Base-by-base conservation (phyloP, 305 asterid species). In the Fraxinus baroniana region DNA sequence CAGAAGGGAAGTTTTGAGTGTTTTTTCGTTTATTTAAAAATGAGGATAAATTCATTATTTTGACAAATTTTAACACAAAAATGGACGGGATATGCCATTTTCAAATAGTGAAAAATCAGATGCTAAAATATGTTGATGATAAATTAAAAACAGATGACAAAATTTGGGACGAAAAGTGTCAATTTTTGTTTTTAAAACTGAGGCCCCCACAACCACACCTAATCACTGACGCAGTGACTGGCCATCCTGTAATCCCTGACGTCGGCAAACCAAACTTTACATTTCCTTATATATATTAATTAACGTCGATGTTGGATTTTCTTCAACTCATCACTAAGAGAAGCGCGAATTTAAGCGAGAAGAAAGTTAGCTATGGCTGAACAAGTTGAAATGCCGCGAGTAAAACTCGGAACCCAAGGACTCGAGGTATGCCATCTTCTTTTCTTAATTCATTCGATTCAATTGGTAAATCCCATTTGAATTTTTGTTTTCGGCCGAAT, bases 371-470 rank as follows among this genome's bases (percentile, higher is more conserved):
- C 74, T 24, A 88, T 90, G 91, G 90, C 86, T n/a, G 86, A 72
- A 20, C 12, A 68, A 82, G 77, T 77, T 74, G 83, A 82, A 26
- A 70, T 89, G 84, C 90, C 90, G 3, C 86, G 84, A 81, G 85
- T 87, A 80, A 88, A 88, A 80, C 32, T 91, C 79, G 91, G 92
- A 66, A 86, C 75, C 71, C 71, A 60, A 60, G 71, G 71, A 60
- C 71, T 60, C 24, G 71, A 7, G 71, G 71, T 60, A 60, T 60
- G 32, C 0, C 2, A n/a, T 57, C 8, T 20, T 18, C 28, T 66
- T 66, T 66, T 26, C 35, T 10, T 24, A 22, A 64, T 20, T 24
- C 72, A 64, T 64, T 64, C 17, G n/a, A 22, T 64, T 66, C n/a
- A 24, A 8, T 26, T 26, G 10, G 17, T 66, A 26, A 66, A 66